Evolutionary conservation across 805 yeast species (phyloP).

Genomic region (Cyberlindnera mrakii): DNA sequence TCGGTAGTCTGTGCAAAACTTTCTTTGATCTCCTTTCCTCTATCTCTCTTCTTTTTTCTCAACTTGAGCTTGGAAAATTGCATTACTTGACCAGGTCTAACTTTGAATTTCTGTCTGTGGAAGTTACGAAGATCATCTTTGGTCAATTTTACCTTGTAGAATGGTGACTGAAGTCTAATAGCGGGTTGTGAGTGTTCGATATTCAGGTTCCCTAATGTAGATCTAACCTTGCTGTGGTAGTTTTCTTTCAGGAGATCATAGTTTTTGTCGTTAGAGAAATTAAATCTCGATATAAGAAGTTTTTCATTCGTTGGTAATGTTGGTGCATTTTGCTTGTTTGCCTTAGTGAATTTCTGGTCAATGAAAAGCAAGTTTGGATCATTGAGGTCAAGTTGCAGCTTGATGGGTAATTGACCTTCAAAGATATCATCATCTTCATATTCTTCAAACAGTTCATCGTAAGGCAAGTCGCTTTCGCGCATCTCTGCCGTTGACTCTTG

Average conservation of each 20-base stretch:
- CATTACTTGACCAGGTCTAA: conserved; percentile 73
- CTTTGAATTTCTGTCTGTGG: conserved; percentile 72
- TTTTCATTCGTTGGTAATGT: conserved; percentile 49
- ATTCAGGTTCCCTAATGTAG: conserved; percentile 83
- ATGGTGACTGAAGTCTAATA: conserved; percentile 79
- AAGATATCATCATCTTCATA: conserved; percentile 70
- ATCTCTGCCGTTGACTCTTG: background rate
- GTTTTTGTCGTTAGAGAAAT: conserved; percentile 82
- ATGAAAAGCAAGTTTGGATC: conserved; percentile 76
- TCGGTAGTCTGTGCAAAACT: conserved; percentile 67
- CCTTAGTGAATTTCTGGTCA: conserved; percentile 28
- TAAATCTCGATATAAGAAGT: conserved; percentile 54
- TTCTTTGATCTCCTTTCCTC: conserved; percentile 74
- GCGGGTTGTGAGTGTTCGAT: conserved; percentile 94
- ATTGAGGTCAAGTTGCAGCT: conserved; percentile 69
- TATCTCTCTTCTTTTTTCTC: conserved; percentile 85
- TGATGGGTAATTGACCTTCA: conserved; percentile 48
- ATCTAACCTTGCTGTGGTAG: conserved; percentile 85
- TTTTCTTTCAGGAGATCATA: conserved; percentile 80
- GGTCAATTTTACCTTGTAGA: conserved; percentile 71
- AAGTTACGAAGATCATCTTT: conserved; percentile 65
- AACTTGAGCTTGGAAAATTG: conserved; percentile 68
- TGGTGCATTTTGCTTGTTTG: conserved; percentile 11
- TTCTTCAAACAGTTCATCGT: conserved; percentile 25
- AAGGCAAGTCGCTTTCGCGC: conserved; percentile 3